A percentile compares a stretch with the other conserved stretches of the same genome.
Conservation (phyloP, 1,284 basidiomycete genomes). For the Heterobasidion occidentale region DNA sequence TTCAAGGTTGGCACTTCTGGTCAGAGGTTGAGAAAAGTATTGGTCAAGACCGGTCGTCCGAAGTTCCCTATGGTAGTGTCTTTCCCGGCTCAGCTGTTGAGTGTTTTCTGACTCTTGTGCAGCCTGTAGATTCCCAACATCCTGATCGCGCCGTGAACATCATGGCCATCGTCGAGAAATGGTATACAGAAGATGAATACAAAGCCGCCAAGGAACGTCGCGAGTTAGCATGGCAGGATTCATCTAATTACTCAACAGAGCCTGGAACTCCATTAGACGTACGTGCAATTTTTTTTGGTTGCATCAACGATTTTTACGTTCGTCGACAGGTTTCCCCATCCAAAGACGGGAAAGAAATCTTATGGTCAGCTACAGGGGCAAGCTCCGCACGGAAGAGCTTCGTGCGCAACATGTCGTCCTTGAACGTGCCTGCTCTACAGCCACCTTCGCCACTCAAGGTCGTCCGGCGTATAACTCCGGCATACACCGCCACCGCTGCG, state of each 20-base stretch:
- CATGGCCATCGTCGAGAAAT: conserved; percentile 64
- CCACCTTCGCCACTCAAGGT: conserved; percentile 19
- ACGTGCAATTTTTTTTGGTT: conserved; percentile 14
- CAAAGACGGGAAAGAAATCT: conserved; percentile 34
- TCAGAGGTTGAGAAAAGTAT: conserved; percentile 55
- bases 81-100: conserved; percentile 8
- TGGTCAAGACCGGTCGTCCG: conserved; percentile 60
- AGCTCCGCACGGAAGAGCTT: conserved; percentile 27
- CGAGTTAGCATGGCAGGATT: conserved; percentile 62
- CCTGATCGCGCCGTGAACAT: conserved; percentile 60
- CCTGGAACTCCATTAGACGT: conserved; percentile 29
- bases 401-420: conserved; percentile 30
- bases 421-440: conserved; percentile 31
- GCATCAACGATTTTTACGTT: conserved; percentile 4
- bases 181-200: conserved; percentile 72
- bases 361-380: conserved; percentile 30
- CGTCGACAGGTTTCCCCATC: conserved; percentile 24
- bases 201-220: conserved; percentile 50
- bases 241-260: conserved; percentile 22
- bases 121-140: conserved; percentile 73
- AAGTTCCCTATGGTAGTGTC: conserved; percentile 63
- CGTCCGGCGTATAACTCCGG: conserved; percentile 30
- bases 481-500: conserved; percentile 18
- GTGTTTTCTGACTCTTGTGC: conserved; percentile 2
- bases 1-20: conserved; percentile 69